Evolutionary conservation across 2,329 filamentous ascomycete species (phyloP).

Genomic region (Sporothrix humicola): DNA sequence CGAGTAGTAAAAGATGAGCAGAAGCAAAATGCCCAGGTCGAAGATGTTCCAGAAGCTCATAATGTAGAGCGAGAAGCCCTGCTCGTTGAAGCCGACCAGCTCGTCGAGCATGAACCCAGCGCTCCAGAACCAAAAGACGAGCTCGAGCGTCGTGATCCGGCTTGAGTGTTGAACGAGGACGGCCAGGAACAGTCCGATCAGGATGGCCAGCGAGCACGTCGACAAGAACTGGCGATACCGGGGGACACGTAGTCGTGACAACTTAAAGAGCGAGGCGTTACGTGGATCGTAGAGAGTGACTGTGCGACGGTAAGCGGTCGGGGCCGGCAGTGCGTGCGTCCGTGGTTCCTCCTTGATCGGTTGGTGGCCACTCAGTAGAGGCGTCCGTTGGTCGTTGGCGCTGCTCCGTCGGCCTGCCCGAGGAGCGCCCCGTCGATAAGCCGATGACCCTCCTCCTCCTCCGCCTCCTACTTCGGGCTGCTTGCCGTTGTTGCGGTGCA

Average conservation of each 20-base stretch:
- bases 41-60: conserved; percentile 99
- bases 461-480: conserved; percentile 42
- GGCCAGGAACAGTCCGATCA: conserved; percentile 83
- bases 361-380: conserved; percentile 51
- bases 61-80: conserved; percentile 94
- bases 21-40: conserved; percentile 83
- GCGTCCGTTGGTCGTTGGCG: conserved; percentile 54
- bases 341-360: conserved; percentile 33
- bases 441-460: conserved; percentile 33
- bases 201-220: conserved; percentile 81
- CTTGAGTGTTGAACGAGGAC: conserved; percentile 78
- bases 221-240: conserved; percentile 91
- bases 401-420: conserved; percentile 39
- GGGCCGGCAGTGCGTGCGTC: conserved; percentile 32
- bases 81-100: conserved; percentile 93
- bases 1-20: conserved; percentile 88
- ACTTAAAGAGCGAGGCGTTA: conserved; percentile 87
- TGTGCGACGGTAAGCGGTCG: conserved; percentile 64
- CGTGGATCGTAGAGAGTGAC: conserved; percentile 89
- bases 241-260: conserved; percentile 87
- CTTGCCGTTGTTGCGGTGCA: conserved; percentile 67
- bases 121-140: conserved; percentile 98
- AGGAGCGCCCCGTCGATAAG: neutral
- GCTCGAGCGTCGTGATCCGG: conserved; percentile 80
- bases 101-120: conserved; percentile 97